phyloP scores from a whole-genome alignment of 2,329 filamentous ascomycete genomes.

The Aspergillus oerlinghausenensis region DNA sequence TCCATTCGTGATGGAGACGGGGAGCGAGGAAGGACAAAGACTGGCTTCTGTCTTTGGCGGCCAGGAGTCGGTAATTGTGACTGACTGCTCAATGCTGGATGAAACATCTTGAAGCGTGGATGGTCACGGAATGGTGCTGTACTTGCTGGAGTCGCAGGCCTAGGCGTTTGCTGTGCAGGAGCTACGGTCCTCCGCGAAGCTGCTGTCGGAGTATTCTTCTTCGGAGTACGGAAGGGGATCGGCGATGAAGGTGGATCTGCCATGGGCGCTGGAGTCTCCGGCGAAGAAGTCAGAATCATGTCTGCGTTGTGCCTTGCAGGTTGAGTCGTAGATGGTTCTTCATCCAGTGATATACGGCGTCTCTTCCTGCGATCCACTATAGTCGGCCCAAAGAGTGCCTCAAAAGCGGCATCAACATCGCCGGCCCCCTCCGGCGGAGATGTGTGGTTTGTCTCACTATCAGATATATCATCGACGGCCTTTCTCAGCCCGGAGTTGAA shows the following conservation, averaged over 20 bases:
- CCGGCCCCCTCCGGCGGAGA: constrained; percentile 9
- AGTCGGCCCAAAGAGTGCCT: constrained; percentile 26
- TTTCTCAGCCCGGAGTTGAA: neutral
- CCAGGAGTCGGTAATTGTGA: constrained; percentile 11
- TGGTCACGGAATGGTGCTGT: constrained; percentile 20
- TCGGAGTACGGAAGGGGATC: constrained; percentile 8
- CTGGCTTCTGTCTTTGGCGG: constrained; percentile 26
- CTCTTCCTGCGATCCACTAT: constrained; percentile 27
- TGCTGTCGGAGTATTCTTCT: neutral
- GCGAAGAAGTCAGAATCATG: constrained; percentile 17
- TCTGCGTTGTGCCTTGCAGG: constrained; percentile 10
- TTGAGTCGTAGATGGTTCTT: constrained; percentile 2
- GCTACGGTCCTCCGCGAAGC: constrained; percentile 4
- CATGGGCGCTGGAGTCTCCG: constrained; percentile 7
- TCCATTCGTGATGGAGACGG: constrained; percentile 25
- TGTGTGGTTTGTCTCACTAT: constrained; percentile 13
- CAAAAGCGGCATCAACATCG: constrained; percentile 21
- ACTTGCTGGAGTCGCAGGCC: constrained; percentile 12
- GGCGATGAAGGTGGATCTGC: constrained; percentile 3
- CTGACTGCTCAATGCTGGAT: constrained; percentile 17
- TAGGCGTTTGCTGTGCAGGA: constrained; percentile 3
- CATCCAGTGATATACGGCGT: constrained; percentile 22
- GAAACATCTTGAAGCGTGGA: constrained; percentile 28
- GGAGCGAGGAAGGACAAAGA: constrained; percentile 36
- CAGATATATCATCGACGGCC: neutral